Base-by-base conservation (phyloP, 2,329 filamentous ascomycete genomes). In the Claviceps africana region DNA sequence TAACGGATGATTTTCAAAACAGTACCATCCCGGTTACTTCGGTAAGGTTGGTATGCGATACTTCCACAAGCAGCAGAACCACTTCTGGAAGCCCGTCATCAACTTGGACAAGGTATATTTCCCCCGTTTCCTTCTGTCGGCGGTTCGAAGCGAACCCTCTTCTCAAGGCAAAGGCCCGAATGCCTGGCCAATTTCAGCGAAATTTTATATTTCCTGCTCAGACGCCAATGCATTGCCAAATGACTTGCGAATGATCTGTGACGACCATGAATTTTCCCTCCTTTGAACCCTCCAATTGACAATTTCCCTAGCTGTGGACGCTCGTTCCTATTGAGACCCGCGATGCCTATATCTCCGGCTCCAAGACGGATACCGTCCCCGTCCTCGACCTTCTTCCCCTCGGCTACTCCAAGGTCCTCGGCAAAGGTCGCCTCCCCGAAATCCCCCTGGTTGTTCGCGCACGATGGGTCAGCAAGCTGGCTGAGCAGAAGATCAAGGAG, bases 21-120 rank as follows among this genome's bases (percentile, higher is more conserved):
- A 91, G 77, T 89, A 91, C 84, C 88, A 95, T 71, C 89, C 91
- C 59, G 93, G 93, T 88, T 97, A 97, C 87, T 97, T 96, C 76
- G 88, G 88, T 77, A 95, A 96, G 79, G 87, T 91, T 65, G 86
- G 86, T 77, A 91, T 91, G 86, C 80, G 87, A 69, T 85, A 91
- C 78, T 96, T 95, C 87, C 91, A 97, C 82, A 90, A 93, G 77
- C 84, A 88, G 70, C 81, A 83, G 69, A 91, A 91, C 81, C 86
- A 94, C 71, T 89, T 91, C 82, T 98, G 91, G 93, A 96, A 95
- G 80, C 93, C 93, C 62, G 82, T 88, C 65, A 86, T 98, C 85
- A 98, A 98, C 82, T 79, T 98, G 65, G 93, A 97, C 77, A 98
- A 97, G 86, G 86, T 91, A 71, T 61, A 71, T 61, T 64, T 65